phyloP scores from a whole-genome alignment of 108 stramenopile genomes.

The Epithemia pelagica region DNA sequence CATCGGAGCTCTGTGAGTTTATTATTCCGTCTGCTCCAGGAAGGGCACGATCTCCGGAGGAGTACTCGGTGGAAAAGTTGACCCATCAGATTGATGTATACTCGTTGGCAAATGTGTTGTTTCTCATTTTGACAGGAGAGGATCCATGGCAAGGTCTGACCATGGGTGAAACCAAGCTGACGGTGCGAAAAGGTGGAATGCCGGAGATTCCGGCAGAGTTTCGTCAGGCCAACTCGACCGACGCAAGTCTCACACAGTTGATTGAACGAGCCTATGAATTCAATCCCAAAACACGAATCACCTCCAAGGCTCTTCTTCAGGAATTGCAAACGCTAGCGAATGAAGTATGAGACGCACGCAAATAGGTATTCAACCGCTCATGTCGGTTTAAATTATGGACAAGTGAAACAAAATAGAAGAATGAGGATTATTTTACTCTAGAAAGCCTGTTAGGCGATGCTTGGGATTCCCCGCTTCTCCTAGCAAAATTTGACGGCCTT shows the following conservation, averaged over 20 bases:
- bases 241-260: conserved; percentile 7
- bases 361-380: too few species aligned
- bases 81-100: conserved; percentile 73
- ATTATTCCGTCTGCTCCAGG: conserved; percentile 77
- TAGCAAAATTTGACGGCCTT: not conserved
- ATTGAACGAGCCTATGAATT: conserved; percentile 10
- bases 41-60: conserved; percentile 61
- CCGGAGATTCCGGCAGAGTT: conserved; percentile 13
- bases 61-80: conserved; percentile 39
- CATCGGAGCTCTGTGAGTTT: conserved; percentile 39
- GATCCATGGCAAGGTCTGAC: conserved; percentile 10
- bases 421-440: not conserved
- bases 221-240: not conserved
- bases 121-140: conserved; percentile 37
- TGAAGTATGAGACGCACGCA: too few species aligned
- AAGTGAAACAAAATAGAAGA: not conserved
- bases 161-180: not conserved
- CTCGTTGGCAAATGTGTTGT: conserved; percentile 67
- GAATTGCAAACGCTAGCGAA: not conserved
- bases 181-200: conserved; percentile 5
- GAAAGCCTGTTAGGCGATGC: not conserved
- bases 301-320: not conserved
- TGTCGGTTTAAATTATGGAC: too few species aligned
- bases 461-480: too few species aligned
- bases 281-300: conserved; percentile 10